Conservation (phyloP, 2,329 filamentous ascomycete genomes). For the Microdochium trichocladiopsis region DNA sequence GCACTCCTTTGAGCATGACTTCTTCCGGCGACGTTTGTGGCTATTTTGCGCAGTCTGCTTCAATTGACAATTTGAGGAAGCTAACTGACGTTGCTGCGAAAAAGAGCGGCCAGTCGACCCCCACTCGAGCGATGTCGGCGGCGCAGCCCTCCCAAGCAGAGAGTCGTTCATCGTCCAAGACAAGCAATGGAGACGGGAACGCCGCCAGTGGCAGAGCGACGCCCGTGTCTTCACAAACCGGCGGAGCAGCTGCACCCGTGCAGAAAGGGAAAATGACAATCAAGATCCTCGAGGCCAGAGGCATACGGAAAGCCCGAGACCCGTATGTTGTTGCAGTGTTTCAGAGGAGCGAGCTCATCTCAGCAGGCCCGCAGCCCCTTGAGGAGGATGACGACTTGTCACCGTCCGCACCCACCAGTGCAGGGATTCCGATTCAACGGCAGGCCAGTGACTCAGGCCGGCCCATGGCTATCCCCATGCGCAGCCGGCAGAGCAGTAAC, state of each 20-base stretch:
- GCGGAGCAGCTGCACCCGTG: conserved; percentile 57
- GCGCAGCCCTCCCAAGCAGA: conserved; percentile 46
- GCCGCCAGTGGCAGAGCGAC: conserved; percentile 47
- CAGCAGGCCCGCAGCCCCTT: conserved; percentile 65
- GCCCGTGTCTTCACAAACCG: conserved; percentile 31
- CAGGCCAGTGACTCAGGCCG: conserved; percentile 76
- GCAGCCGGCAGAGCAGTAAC: conserved; percentile 92
- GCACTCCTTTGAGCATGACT: conserved; percentile 39
- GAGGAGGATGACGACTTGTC: conserved; percentile 53
- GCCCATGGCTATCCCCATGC: conserved; percentile 93
- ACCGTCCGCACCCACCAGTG: conserved; percentile 35
- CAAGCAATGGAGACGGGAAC: conserved; percentile 32
- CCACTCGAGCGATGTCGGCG: conserved; percentile 75
- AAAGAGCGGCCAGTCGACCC: conserved; percentile 91
- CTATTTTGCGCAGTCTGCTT: conserved; percentile 47
- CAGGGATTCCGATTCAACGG: conserved; percentile 55
- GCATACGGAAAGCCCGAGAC: conserved; percentile 73
- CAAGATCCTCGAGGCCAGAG: conserved; percentile 79
- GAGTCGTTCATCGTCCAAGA: conserved; percentile 21
- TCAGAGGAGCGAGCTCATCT: conserved; percentile 94
- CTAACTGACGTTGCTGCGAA: conserved; percentile 76
- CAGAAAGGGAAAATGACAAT: conserved; percentile 85
- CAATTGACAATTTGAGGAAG: conserved; percentile 67
- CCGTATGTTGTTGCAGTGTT: conserved; percentile 97
- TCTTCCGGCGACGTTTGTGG: conserved; percentile 25